These are phyloP conservation scores for Dactylis glomerata DNA, from an alignment of 176 grass and related monocot genomes.

Conservation along the genomic window DNA sequence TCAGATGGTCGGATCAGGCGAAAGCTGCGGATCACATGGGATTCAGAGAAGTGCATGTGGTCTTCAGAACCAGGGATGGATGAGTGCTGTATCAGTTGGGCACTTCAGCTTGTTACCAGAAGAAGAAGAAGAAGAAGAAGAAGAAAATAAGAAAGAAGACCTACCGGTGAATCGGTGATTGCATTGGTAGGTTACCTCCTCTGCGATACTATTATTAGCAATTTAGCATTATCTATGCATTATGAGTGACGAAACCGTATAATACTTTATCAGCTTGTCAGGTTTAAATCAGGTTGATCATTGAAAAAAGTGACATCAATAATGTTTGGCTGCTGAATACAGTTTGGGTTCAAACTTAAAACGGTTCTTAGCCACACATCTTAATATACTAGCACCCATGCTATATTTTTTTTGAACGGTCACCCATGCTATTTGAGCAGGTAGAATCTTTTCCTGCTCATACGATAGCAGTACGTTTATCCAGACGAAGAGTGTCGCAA, in stretches of 20 bases:
- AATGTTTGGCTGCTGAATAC: neutral
- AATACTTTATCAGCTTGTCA: neutral
- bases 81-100: neutral
- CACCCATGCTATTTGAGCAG: neutral
- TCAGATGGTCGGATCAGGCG: neutral
- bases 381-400: neutral
- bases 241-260: neutral
- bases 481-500: neutral
- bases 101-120: neutral
- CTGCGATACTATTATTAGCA: too few species aligned
- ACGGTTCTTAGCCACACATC: neutral
- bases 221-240: too few species aligned
- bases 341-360: neutral
- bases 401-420: too few species aligned
- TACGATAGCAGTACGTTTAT: neutral
- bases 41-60: neutral
- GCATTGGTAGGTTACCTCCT: too few species aligned
- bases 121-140: too few species aligned
- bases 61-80: neutral
- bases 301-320: neutral
- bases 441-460: conserved; percentile 20
- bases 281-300: neutral
- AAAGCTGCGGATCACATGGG: neutral
- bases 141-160: too few species aligned
- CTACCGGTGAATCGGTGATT: too few species aligned